phyloP scores from a whole-genome alignment of 2,329 filamentous ascomycete species.

The Tolypocladium pustulatum region DNA sequence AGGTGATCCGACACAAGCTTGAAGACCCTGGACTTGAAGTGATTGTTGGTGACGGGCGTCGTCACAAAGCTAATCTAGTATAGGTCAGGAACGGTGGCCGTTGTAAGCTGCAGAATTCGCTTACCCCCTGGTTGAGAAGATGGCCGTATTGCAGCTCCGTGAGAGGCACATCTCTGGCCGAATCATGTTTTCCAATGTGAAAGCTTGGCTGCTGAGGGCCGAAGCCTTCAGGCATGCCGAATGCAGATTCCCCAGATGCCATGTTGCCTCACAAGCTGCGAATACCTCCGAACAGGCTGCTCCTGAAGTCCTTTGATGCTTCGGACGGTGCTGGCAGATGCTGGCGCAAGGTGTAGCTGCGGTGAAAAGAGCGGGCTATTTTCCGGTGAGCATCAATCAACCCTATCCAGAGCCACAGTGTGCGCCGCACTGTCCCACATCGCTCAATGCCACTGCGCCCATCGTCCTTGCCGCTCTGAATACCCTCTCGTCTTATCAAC shows the following conservation, averaged over 20 bases:
- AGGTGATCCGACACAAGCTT: slow-evolving; percentile 48
- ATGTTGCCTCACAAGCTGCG: slow-evolving; percentile 6
- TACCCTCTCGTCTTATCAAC: too few species aligned
- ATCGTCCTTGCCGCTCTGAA: neutral
- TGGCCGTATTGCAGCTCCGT: slow-evolving; percentile 54
- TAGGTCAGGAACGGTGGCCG: neutral
- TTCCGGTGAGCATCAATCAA: neutral
- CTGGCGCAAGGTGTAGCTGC: neutral
- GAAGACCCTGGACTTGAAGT: slow-evolving; percentile 61
- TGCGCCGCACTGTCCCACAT: slow-evolving; percentile 1
- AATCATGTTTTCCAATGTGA: slow-evolving; percentile 67
- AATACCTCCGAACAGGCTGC: neutral
- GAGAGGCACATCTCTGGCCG: slow-evolving; percentile 47
- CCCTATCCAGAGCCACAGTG: neutral
- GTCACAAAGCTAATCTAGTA: slow-evolving; percentile 68
- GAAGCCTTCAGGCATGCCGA: slow-evolving; percentile 14
- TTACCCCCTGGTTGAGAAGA: slow-evolving; percentile 59
- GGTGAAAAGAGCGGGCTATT: neutral
- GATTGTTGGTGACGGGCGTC: slow-evolving; percentile 63
- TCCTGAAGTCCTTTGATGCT: neutral
- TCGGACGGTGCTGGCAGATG: neutral
- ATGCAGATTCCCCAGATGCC: slow-evolving; percentile 11
- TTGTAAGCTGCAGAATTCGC: slow-evolving; percentile 17
- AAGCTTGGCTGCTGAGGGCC: slow-evolving; percentile 34
- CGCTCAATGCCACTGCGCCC: neutral